Conservation (phyloP, 768 basidiomycete species). For the Flagelloscypha sp. region DNA sequence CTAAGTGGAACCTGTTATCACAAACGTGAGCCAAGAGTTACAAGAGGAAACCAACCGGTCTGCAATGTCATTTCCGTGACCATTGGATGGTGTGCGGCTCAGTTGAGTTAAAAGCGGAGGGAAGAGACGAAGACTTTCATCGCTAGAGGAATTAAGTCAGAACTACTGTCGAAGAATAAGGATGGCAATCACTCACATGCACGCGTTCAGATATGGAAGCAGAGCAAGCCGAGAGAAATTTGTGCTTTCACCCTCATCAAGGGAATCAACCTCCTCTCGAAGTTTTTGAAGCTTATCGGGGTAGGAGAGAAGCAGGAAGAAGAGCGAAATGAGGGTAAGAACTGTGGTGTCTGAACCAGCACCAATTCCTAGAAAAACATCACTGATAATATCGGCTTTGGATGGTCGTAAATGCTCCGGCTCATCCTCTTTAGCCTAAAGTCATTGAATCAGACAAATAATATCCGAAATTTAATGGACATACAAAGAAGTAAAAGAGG, state of each 20-base stretch:
- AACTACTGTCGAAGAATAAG: slow-evolving; percentile 1
- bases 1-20: slow-evolving; percentile 20
- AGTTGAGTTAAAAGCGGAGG: slow-evolving; percentile 38
- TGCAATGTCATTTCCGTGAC: slow-evolving; percentile 21
- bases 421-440: too few relatives aligned
- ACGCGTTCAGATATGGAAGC: slow-evolving; percentile 28
- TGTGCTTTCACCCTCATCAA: slow-evolving; percentile 8
- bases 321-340: slow-evolving; percentile 22
- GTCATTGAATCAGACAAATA: too few relatives aligned
- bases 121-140: slow-evolving; percentile 41
- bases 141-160: slow-evolving; percentile 31
- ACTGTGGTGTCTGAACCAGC: slow-evolving; percentile 38
- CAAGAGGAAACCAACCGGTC: slow-evolving; percentile 15
- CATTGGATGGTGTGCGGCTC: slow-evolving; percentile 23
- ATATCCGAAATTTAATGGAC: too few relatives aligned
- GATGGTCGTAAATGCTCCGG: too few relatives aligned
- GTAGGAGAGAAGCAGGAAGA: slow-evolving; percentile 27
- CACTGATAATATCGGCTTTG: slow-evolving; percentile 11
- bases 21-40: neutral
- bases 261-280: slow-evolving; percentile 26
- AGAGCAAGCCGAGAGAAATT: slow-evolving; percentile 19
- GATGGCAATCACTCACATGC: slow-evolving; percentile 20
- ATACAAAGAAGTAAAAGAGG: too few relatives aligned
- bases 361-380: slow-evolving; percentile 25
- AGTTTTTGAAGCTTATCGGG: slow-evolving; percentile 25